Conservation (phyloP, 1,139 yeast species). For the Blastobotrys aristatus region DNA sequence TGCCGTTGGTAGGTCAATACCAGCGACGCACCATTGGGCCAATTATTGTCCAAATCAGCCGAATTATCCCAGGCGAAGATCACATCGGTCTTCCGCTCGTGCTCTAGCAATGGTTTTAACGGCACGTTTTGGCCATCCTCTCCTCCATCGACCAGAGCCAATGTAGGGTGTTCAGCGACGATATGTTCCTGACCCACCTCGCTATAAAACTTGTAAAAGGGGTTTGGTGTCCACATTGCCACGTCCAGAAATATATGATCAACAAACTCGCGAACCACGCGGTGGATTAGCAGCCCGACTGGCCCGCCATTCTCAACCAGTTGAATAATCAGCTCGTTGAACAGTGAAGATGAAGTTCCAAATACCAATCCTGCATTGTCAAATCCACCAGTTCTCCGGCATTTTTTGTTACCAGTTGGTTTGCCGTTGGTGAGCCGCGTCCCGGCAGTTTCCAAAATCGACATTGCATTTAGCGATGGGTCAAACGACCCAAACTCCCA, state of each 20-base stretch:
- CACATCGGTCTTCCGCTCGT: slow-evolving; percentile 66
- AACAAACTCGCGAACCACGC: not conserved
- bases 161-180: slow-evolving; percentile 35
- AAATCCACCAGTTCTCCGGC: slow-evolving; percentile 59
- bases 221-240: slow-evolving; percentile 67
- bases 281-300: not conserved
- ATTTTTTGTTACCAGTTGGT: slow-evolving; percentile 38
- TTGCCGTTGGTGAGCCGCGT: slow-evolving; percentile 63
- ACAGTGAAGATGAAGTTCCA: slow-evolving; percentile 74
- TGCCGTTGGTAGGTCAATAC: slow-evolving; percentile 51
- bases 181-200: not conserved
- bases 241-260: slow-evolving; percentile 43
- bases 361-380: slow-evolving; percentile 72
- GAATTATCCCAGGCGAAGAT: slow-evolving; percentile 81
- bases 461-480: slow-evolving; percentile 61
- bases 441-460: slow-evolving; percentile 68
- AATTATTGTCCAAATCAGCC: slow-evolving; percentile 59
- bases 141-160: slow-evolving; percentile 84
- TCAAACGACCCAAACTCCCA: slow-evolving; percentile 91
- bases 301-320: not conserved
- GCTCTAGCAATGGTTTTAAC: slow-evolving; percentile 66
- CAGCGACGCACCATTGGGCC: slow-evolving; percentile 66
- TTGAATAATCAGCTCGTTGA: slow-evolving; percentile 49
- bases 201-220: slow-evolving; percentile 42
- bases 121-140: slow-evolving; percentile 81